Evolutionary conservation across 176 grass and related monocot genomes (phyloP).

Genomic region (Poa annua): DNA sequence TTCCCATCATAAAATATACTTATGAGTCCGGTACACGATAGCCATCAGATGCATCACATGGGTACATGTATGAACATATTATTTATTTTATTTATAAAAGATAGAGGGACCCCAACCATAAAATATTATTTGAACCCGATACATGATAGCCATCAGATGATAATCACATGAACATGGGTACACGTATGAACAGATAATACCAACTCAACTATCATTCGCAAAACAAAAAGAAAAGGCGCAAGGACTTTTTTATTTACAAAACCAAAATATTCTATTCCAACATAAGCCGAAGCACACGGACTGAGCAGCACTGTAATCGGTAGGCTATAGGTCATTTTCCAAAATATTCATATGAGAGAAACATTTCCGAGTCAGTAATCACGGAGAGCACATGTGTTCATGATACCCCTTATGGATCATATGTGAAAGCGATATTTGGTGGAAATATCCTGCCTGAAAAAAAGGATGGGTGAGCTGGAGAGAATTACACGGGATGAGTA

Average conservation of each 20-base stretch:
- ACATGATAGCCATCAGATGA: too few species aligned
- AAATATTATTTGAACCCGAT: too few species aligned
- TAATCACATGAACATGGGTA: too few species aligned
- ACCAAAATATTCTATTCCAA: too few species aligned
- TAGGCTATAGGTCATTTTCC: not conserved
- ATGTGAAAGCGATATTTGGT: not conserved
- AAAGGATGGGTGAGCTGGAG: constrained; percentile 7
- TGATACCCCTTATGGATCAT: not conserved
- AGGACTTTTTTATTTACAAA: too few species aligned
- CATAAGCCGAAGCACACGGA: not conserved
- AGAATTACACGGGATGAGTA: not conserved
- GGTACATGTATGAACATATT: not conserved
- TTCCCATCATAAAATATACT: not conserved
- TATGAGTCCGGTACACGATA: not conserved
- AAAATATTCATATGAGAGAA: not conserved
- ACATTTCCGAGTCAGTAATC: not conserved
- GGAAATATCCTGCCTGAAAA: not conserved
- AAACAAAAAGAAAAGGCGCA: too few species aligned
- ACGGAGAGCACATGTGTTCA: not conserved
- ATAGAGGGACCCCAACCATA: too few species aligned
- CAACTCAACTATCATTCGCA: too few species aligned
- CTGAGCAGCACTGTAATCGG: not conserved
- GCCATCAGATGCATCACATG: constrained; percentile 33
- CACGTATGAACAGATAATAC: too few species aligned
- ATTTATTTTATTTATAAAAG: too few species aligned